Conservation (phyloP, 2,329 filamentous ascomycete species). For the Nannizziopsis barbatae region DNA sequence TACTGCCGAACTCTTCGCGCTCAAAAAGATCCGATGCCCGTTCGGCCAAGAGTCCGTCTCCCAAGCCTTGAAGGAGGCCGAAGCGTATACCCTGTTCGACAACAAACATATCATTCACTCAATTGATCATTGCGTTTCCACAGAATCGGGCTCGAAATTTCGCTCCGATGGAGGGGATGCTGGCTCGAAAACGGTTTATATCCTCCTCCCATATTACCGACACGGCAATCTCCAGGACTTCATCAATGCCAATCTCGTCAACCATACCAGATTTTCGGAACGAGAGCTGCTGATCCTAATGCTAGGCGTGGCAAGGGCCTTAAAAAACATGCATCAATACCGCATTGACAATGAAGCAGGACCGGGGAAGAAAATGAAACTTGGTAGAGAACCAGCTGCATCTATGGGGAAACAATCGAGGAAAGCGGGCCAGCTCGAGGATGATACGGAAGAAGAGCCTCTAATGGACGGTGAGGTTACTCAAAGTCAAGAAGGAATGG, state of each 20-base stretch:
- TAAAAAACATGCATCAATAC: conserved; percentile 88
- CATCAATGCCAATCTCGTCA: conserved; percentile 97
- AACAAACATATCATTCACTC: conserved; percentile 77
- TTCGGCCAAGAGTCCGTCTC: conserved; percentile 94
- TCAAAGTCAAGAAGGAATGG: conserved; percentile 54
- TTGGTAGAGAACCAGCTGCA: conserved; percentile 43
- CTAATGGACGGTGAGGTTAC: conserved; percentile 70
- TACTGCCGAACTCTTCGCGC: conserved; percentile 72
- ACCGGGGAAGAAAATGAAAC: conserved; percentile 46
- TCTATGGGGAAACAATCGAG: conserved; percentile 29
- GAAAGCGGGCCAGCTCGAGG: conserved; percentile 39
- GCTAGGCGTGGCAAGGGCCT: conserved; percentile 76
- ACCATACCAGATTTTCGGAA: conserved; percentile 83
- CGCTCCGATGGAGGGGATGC: conserved; percentile 48
- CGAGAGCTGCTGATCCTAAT: conserved; percentile 79
- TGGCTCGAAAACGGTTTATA: conserved; percentile 85
- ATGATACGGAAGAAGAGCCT: conserved; percentile 65
- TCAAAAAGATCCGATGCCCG: conserved; percentile 98
- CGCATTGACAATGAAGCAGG: conserved; percentile 49
- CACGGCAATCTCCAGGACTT: conserved; percentile 93
- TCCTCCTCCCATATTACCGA: conserved; percentile 88
- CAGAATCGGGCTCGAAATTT: conserved; percentile 50
- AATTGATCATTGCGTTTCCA: conserved; percentile 70
- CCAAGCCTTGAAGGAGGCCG: conserved; percentile 90
- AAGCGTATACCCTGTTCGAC: conserved; percentile 87